These are phyloP conservation scores for Pythium phragmitis DNA, from an alignment of 352 stramenopile genomes.

Conservation along the genomic window DNA sequence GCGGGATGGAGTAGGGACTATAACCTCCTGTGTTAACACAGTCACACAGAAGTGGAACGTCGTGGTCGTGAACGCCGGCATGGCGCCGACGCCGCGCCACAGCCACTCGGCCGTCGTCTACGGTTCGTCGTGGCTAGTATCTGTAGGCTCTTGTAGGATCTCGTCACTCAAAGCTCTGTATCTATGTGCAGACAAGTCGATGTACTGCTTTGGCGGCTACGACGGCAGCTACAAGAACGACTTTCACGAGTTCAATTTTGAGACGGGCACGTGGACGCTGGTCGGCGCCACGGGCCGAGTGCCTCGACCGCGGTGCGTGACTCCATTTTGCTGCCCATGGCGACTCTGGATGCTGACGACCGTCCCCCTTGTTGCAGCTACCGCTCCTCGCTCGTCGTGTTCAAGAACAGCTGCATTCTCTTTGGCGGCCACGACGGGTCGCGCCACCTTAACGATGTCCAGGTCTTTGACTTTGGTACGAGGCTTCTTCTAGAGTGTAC, in stretches of 20 bases:
- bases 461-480: conserved; percentile 95
- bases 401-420: conserved; percentile 93
- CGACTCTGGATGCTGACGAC: not conserved
- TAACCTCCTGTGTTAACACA: conserved; percentile 18
- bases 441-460: conserved; percentile 96
- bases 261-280: conserved; percentile 83
- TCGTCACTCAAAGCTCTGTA: not conserved
- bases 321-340: not conserved
- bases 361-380: conserved; percentile 43
- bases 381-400: conserved; percentile 89
- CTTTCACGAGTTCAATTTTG: conserved; percentile 96
- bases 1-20: no score
- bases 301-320: conserved; percentile 55
- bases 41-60: conserved; percentile 80
- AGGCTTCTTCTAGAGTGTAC: not conserved
- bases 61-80: conserved; percentile 72
- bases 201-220: conserved; percentile 94
- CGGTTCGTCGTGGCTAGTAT: conserved; percentile 29
- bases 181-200: conserved; percentile 57
- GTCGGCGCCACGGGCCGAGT: conserved; percentile 75
- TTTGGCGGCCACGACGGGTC: conserved; percentile 98
- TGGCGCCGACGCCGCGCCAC: conserved; percentile 91
- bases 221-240: conserved; percentile 95
- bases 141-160: no score
- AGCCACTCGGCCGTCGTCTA: conserved; percentile 94